Evolutionary conservation across 148 eudicot genomes (phyloP), one percentile per base, ranked within the genome.

Genomic region (Drosera capensis): DNA sequence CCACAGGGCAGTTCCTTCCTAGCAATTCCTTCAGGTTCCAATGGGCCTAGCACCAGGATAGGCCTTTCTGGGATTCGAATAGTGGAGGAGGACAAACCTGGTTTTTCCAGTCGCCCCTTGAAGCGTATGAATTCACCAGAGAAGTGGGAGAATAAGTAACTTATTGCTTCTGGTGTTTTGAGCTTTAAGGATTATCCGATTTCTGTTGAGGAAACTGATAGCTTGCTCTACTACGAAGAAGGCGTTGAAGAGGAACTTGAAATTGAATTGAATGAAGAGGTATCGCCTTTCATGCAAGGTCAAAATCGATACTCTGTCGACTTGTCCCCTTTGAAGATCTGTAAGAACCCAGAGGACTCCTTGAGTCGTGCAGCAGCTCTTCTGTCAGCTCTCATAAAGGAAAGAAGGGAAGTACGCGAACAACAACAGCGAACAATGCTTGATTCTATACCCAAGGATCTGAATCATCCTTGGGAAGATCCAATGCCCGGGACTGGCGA

Each of bases 401-500:
- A 87, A 52, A 67, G 96, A 43, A 68, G 94, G 50, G 96, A 87
- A 70, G 80, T 87, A 1, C 64, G 94, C 25, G 92, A 79, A 25
- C 94, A 79, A 30, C 83, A 87, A 34, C 90, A 87, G 50, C 70
- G 94, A 29, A 64, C 80, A 23, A 79, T 79, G 86, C 75, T 87
- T 25, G 94, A 83, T 57, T 83, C 94, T 14, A 87, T 87, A 23
- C 94, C 96, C 0, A 87, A 83, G 59, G 96, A 87, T 77, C 66
- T 87, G 26, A 87, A 87, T 56, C 74, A 92, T 25, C 96, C 96
- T 1, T 88, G 96, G 96, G 96, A 88, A 69, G 96, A 88, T 47
- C 96, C 94, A 30, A 88, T 88, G 96, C 94, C 94, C 1, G 94
- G 83, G 63, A 64, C 83, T 2, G 94, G 92, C 23, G 92, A 83